Conservation (phyloP, 768 basidiomycete species). For the Cantharellus cinnabarinus region DNA sequence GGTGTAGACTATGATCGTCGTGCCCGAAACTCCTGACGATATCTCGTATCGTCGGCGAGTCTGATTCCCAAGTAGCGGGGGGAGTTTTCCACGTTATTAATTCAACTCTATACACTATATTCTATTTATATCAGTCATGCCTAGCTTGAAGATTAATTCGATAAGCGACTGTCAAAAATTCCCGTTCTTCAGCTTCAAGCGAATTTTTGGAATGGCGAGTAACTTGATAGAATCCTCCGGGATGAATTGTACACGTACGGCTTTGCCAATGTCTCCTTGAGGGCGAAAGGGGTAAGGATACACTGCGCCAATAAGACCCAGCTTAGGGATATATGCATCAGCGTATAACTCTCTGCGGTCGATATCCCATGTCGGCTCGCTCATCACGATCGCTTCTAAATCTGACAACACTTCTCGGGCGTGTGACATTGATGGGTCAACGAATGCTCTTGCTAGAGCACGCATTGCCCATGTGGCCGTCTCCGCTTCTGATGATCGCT, state of each 20-base stretch:
- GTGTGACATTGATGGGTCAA: neutral
- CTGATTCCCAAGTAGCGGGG: too few relatives aligned
- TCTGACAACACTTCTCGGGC: neutral
- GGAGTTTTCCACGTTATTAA: too few relatives aligned
- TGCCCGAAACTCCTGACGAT: neutral
- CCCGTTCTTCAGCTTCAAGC: too few relatives aligned
- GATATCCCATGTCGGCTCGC: neutral
- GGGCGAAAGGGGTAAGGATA: too few relatives aligned
- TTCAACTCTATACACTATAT: too few relatives aligned
- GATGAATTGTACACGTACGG: too few relatives aligned
- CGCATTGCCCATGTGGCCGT: neutral
- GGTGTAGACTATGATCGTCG: neutral
- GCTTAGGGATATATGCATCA: neutral
- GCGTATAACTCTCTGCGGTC: neutral
- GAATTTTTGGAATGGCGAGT: too few relatives aligned
- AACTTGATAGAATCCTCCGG: too few relatives aligned
- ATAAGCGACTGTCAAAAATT: too few relatives aligned
- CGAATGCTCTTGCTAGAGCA: neutral
- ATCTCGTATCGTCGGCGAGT: neutral
- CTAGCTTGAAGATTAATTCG: too few relatives aligned
- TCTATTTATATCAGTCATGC: too few relatives aligned
- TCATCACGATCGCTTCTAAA: neutral
- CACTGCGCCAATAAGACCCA: neutral
- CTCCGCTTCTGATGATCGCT: neutral
- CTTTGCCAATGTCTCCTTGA: too few relatives aligned